Conservation (phyloP, 2,329 filamentous ascomycete species). For the Acephala macrosclerotiorum region DNA sequence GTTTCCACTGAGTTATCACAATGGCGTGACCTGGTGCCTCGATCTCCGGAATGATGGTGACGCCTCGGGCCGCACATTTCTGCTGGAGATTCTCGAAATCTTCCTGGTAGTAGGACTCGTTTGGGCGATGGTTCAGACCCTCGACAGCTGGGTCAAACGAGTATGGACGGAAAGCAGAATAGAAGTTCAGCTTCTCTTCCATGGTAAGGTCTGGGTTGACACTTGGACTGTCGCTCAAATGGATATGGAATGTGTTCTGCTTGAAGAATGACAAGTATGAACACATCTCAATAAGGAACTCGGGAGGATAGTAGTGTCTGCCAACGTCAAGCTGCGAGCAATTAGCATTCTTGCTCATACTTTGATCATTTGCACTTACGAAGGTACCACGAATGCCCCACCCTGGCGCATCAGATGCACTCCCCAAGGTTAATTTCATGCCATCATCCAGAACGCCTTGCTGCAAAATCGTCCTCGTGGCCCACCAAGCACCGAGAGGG, state of each 20-base stretch:
- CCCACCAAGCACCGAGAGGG: conserved; percentile 65
- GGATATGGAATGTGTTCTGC: conserved; percentile 64
- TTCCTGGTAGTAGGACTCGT: conserved; percentile 60
- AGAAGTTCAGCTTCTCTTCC: conserved; percentile 52
- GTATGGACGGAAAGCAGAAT: conserved; percentile 61
- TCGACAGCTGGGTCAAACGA: conserved; percentile 55
- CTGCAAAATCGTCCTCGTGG: conserved; percentile 61
- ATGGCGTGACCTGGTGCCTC: conserved; percentile 65
- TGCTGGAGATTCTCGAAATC: conserved; percentile 61
- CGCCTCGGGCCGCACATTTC: conserved; percentile 59
- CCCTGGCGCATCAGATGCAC: conserved; percentile 56
- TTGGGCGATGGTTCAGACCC: conserved; percentile 57
- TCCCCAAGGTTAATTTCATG: conserved; percentile 50
- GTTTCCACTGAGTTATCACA: conserved; percentile 65
- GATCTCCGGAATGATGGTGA: conserved; percentile 66
- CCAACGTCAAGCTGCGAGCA: conserved; percentile 56
- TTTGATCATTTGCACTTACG: conserved; percentile 34
- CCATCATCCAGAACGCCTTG: conserved; percentile 52
- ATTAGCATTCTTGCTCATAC: conserved; percentile 4
- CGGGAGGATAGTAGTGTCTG: conserved; percentile 62
- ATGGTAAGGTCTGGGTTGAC: conserved; percentile 57
- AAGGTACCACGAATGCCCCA: conserved; percentile 58
- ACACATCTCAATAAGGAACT: conserved; percentile 64
- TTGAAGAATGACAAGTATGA: conserved; percentile 68
- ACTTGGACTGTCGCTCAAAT: conserved; percentile 63